Evolutionary conservation across 345 rosid species (phyloP).

Genomic region (Rhizophora mangle): DNA sequence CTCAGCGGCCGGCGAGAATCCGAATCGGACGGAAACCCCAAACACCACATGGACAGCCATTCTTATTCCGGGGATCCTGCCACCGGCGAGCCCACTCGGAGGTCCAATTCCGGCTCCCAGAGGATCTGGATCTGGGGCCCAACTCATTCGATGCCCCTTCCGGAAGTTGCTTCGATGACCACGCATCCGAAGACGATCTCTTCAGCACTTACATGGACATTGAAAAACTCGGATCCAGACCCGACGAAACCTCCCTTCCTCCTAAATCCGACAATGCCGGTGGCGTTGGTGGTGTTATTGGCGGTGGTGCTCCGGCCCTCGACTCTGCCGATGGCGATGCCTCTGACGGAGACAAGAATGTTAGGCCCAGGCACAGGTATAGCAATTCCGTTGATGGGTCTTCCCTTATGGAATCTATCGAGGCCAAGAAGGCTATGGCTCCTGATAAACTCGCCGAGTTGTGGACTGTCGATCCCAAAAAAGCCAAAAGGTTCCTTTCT

Average conservation of each 20-base stretch:
- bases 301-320: neutral
- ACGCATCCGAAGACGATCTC: slow-evolving; percentile 27
- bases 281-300: neutral
- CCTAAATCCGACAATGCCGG: slow-evolving; percentile 35
- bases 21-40: slow-evolving; percentile 8
- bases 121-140: slow-evolving; percentile 24
- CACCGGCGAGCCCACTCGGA: slow-evolving; percentile 31
- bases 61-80: slow-evolving; percentile 22
- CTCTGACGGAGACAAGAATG: slow-evolving; percentile 5
- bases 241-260: slow-evolving; percentile 15
- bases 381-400: slow-evolving; percentile 82
- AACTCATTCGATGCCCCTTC: slow-evolving; percentile 14
- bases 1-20: neutral
- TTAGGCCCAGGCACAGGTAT: slow-evolving; percentile 65
- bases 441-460: slow-evolving; percentile 86
- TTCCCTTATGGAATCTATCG: slow-evolving; percentile 51
- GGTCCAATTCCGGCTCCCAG: slow-evolving; percentile 23
- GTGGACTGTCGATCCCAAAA: slow-evolving; percentile 77
- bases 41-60: slow-evolving; percentile 17
- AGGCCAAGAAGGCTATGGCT: slow-evolving; percentile 95
- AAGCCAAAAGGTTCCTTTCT: slow-evolving; percentile 70
- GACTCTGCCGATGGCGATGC: neutral
- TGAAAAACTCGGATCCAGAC: slow-evolving; percentile 49
- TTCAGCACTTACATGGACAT: slow-evolving; percentile 26
- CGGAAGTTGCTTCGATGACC: slow-evolving; percentile 17